Percentiles rank a stretch among this genome's conserved stretches.
Evolutionary conservation across 163 green algal species (phyloP).

Genomic region (Botryococcus braunii): DNA sequence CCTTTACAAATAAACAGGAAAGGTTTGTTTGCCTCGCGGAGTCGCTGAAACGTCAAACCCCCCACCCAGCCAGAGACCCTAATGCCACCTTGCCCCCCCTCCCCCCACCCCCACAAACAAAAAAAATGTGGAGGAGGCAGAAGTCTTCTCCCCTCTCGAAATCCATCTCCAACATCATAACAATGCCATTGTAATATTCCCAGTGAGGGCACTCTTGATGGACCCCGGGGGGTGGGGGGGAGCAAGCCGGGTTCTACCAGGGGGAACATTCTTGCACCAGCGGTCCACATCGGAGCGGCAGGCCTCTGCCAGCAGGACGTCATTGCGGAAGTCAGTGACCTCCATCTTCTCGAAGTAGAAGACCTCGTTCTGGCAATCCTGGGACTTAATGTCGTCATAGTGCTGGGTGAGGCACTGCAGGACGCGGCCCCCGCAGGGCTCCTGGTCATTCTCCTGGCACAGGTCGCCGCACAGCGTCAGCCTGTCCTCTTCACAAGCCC

Average conservation of each 20-base stretch:
- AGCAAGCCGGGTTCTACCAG: slow-evolving; percentile 23
- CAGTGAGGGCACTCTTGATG: too few relatives aligned
- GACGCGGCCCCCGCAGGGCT: slow-evolving; percentile 56
- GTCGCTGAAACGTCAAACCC: too few relatives aligned
- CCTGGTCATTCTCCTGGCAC: slow-evolving; percentile 29
- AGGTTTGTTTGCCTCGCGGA: too few relatives aligned
- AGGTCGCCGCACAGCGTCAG: slow-evolving; percentile 45
- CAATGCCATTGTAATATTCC: too few relatives aligned
- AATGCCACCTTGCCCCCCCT: too few relatives aligned
- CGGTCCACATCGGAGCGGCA: slow-evolving; percentile 57
- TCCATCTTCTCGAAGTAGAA: slow-evolving; percentile 78
- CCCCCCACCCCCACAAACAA: too few relatives aligned
- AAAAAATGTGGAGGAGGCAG: too few relatives aligned
- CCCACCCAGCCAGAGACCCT: too few relatives aligned
- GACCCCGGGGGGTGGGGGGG: neutral
- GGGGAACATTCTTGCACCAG: slow-evolving; percentile 57
- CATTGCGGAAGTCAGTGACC: slow-evolving; percentile 62
- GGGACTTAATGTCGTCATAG: slow-evolving; percentile 46
- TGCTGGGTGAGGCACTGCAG: slow-evolving; percentile 70
- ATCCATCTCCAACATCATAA: too few relatives aligned
- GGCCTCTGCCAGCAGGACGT: slow-evolving; percentile 57
- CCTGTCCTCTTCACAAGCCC: slow-evolving; percentile 63
- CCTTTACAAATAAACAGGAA: too few relatives aligned
- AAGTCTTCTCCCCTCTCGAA: too few relatives aligned
- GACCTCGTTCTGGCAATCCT: slow-evolving; percentile 68